Base-by-base conservation (phyloP, 139 green algal species). In the Asterochloris sp. region DNA sequence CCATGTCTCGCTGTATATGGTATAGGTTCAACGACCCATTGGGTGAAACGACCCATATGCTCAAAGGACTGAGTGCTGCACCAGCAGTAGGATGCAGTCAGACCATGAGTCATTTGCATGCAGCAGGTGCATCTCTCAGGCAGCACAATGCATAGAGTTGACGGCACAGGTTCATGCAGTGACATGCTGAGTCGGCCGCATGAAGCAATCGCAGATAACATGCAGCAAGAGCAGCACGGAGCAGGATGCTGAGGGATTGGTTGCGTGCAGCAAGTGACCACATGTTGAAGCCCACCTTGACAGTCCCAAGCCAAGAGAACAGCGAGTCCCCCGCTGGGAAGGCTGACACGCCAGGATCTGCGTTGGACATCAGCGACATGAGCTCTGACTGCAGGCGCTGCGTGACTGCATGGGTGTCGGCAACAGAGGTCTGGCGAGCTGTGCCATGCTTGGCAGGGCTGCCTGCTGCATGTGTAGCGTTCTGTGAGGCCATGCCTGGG, bases 241-340 rank as follows among this genome's bases (percentile, higher is more conserved):
- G 38, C 38, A 54, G 74, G 21, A 10, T 78, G 8, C 47, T 64
- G 74, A 64, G 73, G 38, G 16, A n/a, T 23, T 54, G 61, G 78
- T 79, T 80, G 8, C 66, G 19, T 71, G 66, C 17, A 71, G 66
- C 66, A 83, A 81, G 38, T 54, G 38, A 6, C 38, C 38, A 54
- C 38, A 54, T 54, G 38, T 2, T 6, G 6, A 54, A 54, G 38
- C 38, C 38, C 38, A 54, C 27, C 12, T 89, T 81, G 73, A 96
- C 94, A 19, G 92, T 97, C 21, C 90, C 93, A 1, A 91, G 71
- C 93, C 93, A 97, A n/a, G 78, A 82, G 62, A 96, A 94, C 24
- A 97, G 92, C 76, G 92, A 95, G 85, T 96, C 92, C 11, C 91
- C 90, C 10, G 90, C 87, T 10, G 93, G 93, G 83, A 97, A 97